phyloP scores from a whole-genome alignment of 2,329 filamentous ascomycete genomes.

The Ceratocystis cubensis region DNA sequence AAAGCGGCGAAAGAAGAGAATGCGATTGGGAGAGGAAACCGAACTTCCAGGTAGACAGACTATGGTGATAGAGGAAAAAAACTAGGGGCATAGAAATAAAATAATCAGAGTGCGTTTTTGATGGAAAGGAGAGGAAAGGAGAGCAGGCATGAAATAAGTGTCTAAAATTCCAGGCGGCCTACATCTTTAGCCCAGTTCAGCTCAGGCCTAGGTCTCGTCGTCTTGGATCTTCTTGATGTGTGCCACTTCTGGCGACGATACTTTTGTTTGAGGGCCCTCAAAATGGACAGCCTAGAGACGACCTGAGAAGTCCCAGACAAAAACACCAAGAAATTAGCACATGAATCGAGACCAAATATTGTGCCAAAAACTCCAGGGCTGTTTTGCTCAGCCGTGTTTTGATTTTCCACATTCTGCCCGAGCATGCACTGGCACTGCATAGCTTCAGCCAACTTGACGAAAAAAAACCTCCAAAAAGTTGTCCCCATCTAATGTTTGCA shows the following conservation, averaged over 20 bases:
- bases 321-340: background rate
- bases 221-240: background rate
- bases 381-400: no score
- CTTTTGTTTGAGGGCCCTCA: background rate
- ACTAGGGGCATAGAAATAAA: background rate
- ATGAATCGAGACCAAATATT: background rate
- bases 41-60: background rate
- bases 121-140: background rate
- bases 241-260: slow-evolving; percentile 9
- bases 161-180: background rate
- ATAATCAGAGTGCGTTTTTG: no score
- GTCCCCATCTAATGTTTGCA: background rate
- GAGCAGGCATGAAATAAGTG: background rate
- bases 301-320: background rate
- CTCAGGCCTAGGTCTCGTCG: background rate
- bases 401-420: background rate
- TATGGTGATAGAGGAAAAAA: background rate
- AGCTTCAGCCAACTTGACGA: background rate
- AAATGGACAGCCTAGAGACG: background rate
- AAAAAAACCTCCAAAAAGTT: slow-evolving; percentile 10
- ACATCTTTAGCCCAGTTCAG: background rate
- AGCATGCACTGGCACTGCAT: background rate
- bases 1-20: background rate
- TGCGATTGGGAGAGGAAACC: background rate
- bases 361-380: no score